phyloP scores from a whole-genome alignment of 345 rosid genomes.

The Erodium maritimum region DNA sequence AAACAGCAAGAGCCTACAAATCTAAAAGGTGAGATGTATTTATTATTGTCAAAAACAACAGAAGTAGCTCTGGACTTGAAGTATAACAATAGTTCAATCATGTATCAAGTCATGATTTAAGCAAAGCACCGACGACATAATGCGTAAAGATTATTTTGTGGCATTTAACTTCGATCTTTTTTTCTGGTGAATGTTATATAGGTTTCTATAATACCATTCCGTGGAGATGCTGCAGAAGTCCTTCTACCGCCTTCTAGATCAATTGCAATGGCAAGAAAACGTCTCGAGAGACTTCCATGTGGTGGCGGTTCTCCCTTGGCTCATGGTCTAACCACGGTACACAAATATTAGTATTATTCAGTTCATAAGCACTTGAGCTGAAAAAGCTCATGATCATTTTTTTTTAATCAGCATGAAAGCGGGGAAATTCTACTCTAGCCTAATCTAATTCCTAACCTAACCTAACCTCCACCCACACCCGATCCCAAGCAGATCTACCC shows the following conservation, averaged over 20 bases:
- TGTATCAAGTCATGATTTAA: too few relatives aligned
- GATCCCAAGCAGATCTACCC: too few relatives aligned
- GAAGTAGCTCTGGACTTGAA: background rate
- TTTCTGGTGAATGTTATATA: slow-evolving; percentile 18
- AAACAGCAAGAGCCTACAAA: background rate
- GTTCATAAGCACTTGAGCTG: background rate
- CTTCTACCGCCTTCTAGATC: slow-evolving; percentile 95
- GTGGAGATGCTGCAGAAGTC: slow-evolving; percentile 94
- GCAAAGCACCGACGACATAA: too few relatives aligned
- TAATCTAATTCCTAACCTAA: too few relatives aligned
- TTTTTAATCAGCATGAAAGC: too few relatives aligned
- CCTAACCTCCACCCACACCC: too few relatives aligned
- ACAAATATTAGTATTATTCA: slow-evolving; percentile 9
- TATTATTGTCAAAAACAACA: background rate
- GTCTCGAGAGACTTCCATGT: slow-evolving; percentile 96
- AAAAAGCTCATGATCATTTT: background rate
- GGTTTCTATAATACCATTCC: slow-evolving; percentile 94
- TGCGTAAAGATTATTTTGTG: background rate
- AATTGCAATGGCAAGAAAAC: slow-evolving; percentile 93
- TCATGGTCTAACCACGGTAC: slow-evolving; percentile 90
- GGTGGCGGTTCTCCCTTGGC: slow-evolving; percentile 99
- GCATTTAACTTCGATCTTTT: slow-evolving; percentile 5
- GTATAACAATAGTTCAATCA: too few relatives aligned
- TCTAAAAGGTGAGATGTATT: background rate
- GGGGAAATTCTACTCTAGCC: too few relatives aligned